Base-by-base conservation (phyloP, 2,329 filamentous ascomycete species). In the Aureobasidium namibiae region DNA sequence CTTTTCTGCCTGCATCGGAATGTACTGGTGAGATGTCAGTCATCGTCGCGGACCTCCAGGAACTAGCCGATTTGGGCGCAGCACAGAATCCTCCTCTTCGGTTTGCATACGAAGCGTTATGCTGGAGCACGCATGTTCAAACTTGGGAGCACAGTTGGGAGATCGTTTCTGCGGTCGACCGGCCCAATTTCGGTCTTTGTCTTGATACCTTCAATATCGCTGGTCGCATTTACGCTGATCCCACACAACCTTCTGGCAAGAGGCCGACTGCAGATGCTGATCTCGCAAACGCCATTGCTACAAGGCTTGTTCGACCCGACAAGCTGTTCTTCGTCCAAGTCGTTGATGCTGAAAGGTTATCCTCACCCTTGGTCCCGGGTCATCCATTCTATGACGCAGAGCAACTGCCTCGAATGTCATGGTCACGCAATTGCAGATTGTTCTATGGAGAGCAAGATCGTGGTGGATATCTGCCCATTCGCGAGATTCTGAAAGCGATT, bases 261-360 rank as follows among this genome's bases (percentile, higher is more conserved):
- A 38, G 52, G 16, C 38, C 61, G 46, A 16, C 56, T 42, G 16
- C 46, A 63, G 38, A 65, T 52, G 11, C 75, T 81, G 2, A 70
- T 74, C 45, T 56, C 7, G 52, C 39, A 16, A 14, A 38, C 5
- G 24, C 52, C 8, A 56, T 56, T 6, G 39, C 52, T 29, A 10
- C 52, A 23, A 56, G 34, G 21, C 52, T 56, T 14, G 52, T 56
- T 18, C 52, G 52, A 7, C 52, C 52, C 5, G 52, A 56, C 14
- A 89, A 88, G 69, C 77, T 92, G 0, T 89, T 90, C 66, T 89
- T 89, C 66, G 77, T 92, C 1, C 89, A 92, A 68, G 79, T 92
- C 8, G 88, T 88, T 3, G 89, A 92, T 67, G 89, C 83, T 1
- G 86, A 90, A 68, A 76, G 80, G 4, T 76, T 92, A 4, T 29